Conservation (phyloP, 768 basidiomycete species). For the Psilocybe tampanensis region DNA sequence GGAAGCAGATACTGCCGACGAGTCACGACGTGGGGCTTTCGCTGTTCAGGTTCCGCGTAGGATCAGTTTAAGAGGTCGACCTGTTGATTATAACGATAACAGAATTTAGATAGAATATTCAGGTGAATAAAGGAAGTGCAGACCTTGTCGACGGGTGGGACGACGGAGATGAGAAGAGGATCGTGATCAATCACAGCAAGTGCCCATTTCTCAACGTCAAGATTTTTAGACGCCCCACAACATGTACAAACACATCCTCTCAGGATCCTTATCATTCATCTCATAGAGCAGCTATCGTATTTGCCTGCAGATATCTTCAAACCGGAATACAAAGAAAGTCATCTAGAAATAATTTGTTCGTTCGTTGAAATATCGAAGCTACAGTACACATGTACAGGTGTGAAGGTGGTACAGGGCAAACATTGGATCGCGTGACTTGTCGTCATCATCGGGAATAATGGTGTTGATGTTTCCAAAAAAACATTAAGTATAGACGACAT, state of each 20-base stretch:
- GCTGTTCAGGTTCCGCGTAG: conserved; percentile 7
- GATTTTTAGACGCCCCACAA: conserved; percentile 30
- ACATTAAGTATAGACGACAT: too few relatives aligned
- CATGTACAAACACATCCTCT: conserved; percentile 22
- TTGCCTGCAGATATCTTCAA: too few relatives aligned
- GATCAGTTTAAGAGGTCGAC: conserved; percentile 1
- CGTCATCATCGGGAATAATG: too few relatives aligned
- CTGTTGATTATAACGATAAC: background rate
- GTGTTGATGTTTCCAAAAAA: too few relatives aligned
- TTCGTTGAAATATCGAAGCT: too few relatives aligned
- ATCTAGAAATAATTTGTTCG: too few relatives aligned
- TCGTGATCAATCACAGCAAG: background rate
- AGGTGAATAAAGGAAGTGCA: background rate
- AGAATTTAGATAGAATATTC: background rate
- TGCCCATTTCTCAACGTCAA: conserved; percentile 5
- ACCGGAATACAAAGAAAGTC: too few relatives aligned
- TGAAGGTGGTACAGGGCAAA: too few relatives aligned
- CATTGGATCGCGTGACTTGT: too few relatives aligned
- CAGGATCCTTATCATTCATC: too few relatives aligned
- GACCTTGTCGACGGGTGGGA: conserved; percentile 14
- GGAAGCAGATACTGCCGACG: background rate
- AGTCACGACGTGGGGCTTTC: background rate
- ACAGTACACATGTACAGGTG: too few relatives aligned
- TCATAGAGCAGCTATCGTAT: too few relatives aligned
- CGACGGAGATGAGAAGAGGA: conserved; percentile 12